Evolutionary conservation across 805 yeast genomes (phyloP).

Genomic region (Ogataea paradorogensis): DNA sequence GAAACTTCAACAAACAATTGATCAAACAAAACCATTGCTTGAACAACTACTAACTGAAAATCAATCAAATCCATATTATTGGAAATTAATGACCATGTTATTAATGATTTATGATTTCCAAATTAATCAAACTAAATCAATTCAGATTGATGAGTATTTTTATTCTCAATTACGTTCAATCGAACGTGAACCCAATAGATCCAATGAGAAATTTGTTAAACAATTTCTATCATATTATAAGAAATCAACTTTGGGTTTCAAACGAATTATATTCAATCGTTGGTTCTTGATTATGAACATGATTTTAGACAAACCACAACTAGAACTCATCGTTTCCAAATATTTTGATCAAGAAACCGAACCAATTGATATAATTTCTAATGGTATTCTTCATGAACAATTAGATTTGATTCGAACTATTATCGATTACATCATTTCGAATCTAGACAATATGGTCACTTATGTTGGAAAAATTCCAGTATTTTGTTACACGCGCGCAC

Average conservation of each 20-base stretch:
- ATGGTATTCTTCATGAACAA: slow-evolving; percentile 50
- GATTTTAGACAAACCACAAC: slow-evolving; percentile 31
- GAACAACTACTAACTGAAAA: slow-evolving; percentile 22
- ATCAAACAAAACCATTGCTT: slow-evolving; percentile 20
- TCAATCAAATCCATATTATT: slow-evolving; percentile 23
- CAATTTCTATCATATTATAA: slow-evolving; percentile 29
- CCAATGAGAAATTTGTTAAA: slow-evolving; percentile 10
- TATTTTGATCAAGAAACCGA: slow-evolving; percentile 29
- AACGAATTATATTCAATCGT: slow-evolving; percentile 39
- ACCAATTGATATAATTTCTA: slow-evolving; percentile 29
- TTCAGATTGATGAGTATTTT: slow-evolving; percentile 16
- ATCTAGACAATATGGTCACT: background rate
- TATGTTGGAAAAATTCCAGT: slow-evolving; percentile 41
- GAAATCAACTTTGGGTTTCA: slow-evolving; percentile 11
- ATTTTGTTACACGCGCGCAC: slow-evolving; percentile 42
- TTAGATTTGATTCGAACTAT: slow-evolving; percentile 31
- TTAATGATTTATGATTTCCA: slow-evolving; percentile 46
- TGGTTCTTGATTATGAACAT: slow-evolving; percentile 53
- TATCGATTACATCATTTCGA: slow-evolving; percentile 13
- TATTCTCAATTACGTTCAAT: slow-evolving; percentile 43
- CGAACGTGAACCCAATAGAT: slow-evolving; percentile 31
- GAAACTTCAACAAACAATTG: slow-evolving; percentile 11
- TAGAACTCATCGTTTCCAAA: slow-evolving; percentile 29
- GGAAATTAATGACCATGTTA: slow-evolving; percentile 48
- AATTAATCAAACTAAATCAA: background rate